phyloP scores from a whole-genome alignment of 1,139 yeast species.

The Torulaspora globosa region DNA sequence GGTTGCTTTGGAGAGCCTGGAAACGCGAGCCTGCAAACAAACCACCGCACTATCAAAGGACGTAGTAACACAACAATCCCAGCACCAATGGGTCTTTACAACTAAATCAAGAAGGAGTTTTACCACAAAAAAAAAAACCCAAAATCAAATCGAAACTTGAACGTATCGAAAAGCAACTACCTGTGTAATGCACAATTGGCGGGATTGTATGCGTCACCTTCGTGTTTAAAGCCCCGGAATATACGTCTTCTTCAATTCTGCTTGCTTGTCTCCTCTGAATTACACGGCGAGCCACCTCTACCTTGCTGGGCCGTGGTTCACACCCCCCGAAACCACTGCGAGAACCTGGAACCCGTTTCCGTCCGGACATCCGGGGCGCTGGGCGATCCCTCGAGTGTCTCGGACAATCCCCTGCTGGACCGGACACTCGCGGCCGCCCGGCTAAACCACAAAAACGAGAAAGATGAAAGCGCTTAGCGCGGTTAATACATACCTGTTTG shows the following conservation, averaged over 20 bases:
- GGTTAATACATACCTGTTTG: conserved; percentile 8
- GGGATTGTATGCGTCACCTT: too few species aligned
- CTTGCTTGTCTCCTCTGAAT: background rate
- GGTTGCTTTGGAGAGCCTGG: too few species aligned
- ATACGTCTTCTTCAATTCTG: background rate
- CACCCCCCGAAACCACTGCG: background rate
- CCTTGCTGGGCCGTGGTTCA: background rate
- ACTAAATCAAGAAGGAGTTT: background rate
- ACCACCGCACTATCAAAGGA: too few species aligned
- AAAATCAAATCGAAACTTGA: background rate
- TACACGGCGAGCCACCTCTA: too few species aligned
- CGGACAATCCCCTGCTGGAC: background rate
- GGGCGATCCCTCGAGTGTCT: background rate
- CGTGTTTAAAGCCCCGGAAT: background rate
- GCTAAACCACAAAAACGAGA: conserved; percentile 1
- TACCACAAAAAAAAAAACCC: background rate
- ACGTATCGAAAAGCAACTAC: too few species aligned
- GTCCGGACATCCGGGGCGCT: background rate
- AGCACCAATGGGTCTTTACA: background rate
- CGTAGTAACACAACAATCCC: background rate
- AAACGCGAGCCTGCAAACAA: too few species aligned
- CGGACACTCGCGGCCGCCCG: background rate
- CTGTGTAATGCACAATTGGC: too few species aligned
- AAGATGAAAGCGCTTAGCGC: conserved; percentile 1
- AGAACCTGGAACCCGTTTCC: background rate